Percentiles rank a stretch among this genome's conserved stretches.
Evolutionary conservation across 208 protist genomes (phyloP).

Genomic region (Leishmania turanica): DNA sequence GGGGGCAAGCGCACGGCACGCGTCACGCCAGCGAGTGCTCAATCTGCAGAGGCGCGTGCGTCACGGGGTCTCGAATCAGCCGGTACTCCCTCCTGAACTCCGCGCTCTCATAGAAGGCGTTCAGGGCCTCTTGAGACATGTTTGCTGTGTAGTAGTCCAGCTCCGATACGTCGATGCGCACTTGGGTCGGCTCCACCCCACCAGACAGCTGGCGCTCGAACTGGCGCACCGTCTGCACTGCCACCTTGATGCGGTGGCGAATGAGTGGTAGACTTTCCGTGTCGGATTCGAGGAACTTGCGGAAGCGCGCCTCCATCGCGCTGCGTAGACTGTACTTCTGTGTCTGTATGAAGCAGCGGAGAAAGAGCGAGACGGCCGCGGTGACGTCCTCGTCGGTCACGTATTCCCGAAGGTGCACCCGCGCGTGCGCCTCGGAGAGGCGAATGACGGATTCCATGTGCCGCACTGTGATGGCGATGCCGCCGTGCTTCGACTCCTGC

Average conservation of each 20-base stretch:
- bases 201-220: constrained; percentile 87
- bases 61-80: constrained; percentile 81
- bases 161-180: constrained; percentile 80
- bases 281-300: constrained; percentile 87
- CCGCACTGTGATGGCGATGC: constrained; percentile 97
- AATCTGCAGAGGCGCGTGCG: constrained; percentile 74
- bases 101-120: constrained; percentile 81
- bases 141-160: constrained; percentile 81
- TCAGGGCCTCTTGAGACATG: constrained; percentile 80
- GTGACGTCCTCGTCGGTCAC: constrained; percentile 98
- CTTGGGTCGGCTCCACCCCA: constrained; percentile 75
- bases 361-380: constrained; percentile 97
- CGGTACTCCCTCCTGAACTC: constrained; percentile 82
- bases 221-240: constrained; percentile 74
- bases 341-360: constrained; percentile 98
- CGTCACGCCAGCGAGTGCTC: constrained; percentile 59
- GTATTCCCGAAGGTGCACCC: constrained; percentile 97
- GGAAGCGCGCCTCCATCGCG: constrained; percentile 87
- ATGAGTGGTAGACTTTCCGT: constrained; percentile 87
- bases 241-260: constrained; percentile 85
- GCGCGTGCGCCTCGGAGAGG: constrained; percentile 97
- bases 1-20: not conserved
- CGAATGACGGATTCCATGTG: constrained; percentile 99
- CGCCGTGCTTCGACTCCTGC: constrained; percentile 93
- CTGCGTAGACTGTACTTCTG: constrained; percentile 94